phyloP scores from a whole-genome alignment of 2,329 filamentous ascomycete genomes.

The Talaromyces rugulosus region DNA sequence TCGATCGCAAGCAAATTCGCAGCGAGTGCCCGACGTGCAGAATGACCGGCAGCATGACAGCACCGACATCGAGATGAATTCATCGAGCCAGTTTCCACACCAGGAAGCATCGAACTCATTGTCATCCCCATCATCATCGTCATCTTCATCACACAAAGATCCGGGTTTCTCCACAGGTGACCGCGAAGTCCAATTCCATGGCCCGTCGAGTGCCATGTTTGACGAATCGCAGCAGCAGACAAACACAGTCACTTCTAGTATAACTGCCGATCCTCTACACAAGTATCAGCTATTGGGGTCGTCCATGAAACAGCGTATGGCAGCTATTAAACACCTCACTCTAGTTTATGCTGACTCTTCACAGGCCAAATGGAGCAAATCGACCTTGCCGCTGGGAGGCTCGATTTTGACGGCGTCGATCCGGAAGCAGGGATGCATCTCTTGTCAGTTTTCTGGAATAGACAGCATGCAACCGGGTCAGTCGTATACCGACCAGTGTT shows the following conservation, averaged over 20 bases:
- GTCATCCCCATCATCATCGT: not conserved
- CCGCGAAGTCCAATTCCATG: conserved; percentile 8
- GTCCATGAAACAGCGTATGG: conserved; percentile 21
- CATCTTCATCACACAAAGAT: not conserved
- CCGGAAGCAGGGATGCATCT: conserved; percentile 51
- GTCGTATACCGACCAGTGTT: conserved; percentile 52
- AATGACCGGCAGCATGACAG: not conserved
- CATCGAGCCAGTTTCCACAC: not conserved
- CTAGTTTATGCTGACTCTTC: not conserved
- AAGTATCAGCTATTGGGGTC: conserved; percentile 19
- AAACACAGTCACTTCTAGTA: not conserved
- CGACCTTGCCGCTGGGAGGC: conserved; percentile 42
- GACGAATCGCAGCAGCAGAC: conserved; percentile 6
- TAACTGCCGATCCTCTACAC: not conserved
- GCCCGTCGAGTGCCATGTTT: conserved; percentile 11
- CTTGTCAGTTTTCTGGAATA: conserved; percentile 51
- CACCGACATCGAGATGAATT: not conserved
- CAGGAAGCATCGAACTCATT: not conserved
- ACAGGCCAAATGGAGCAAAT: conserved; percentile 48
- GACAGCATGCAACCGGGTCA: conserved; percentile 47
- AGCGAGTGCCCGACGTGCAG: not conserved
- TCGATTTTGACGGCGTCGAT: conserved; percentile 55
- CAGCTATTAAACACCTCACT: not conserved
- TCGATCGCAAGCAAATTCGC: not conserved
- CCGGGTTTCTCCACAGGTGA: conserved; percentile 13